Evolutionary conservation across 441 rosid species (phyloP).

Genomic region (Euphorbia schlechtendalii): DNA sequence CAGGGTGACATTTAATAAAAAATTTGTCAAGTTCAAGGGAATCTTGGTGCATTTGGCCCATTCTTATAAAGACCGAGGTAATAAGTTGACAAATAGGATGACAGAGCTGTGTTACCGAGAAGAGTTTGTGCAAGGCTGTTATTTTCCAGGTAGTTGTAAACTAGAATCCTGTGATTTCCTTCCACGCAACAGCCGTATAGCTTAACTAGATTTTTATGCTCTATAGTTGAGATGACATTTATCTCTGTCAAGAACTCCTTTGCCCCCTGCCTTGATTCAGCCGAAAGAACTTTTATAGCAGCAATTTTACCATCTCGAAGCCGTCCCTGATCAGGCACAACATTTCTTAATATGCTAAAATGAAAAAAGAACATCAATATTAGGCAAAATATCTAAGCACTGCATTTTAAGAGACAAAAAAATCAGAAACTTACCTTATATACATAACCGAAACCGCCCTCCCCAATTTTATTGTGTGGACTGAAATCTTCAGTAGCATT

Average conservation of each 20-base stretch:
- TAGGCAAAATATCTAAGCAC: background rate
- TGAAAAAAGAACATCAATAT: constrained; percentile 3
- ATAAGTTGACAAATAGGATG: background rate
- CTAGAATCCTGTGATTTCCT: constrained; percentile 69
- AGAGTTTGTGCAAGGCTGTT: constrained; percentile 87
- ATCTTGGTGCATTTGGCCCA: no score
- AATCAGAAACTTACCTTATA: constrained; percentile 51
- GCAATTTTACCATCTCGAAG: constrained; percentile 75
- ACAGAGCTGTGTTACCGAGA: constrained; percentile 51
- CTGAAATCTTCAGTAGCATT: constrained; percentile 67
- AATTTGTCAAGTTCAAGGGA: no score
- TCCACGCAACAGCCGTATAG: constrained; percentile 89
- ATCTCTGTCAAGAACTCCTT: constrained; percentile 83
- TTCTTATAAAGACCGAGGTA: background rate
- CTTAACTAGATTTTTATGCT: constrained; percentile 83
- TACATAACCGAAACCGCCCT: constrained; percentile 93
- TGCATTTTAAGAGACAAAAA: constrained; percentile 5
- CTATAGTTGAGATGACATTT: constrained; percentile 63
- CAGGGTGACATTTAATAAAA: no score
- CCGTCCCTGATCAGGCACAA: constrained; percentile 54
- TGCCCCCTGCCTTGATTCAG: constrained; percentile 84
- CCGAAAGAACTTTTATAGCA: constrained; percentile 85
- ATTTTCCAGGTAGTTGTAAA: constrained; percentile 86
- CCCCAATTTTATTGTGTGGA: constrained; percentile 62
- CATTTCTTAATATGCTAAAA: constrained; percentile 4